Evolutionary conservation across 176 grass and related monocot genomes (phyloP).

Genomic region (Oryza meridionalis): DNA sequence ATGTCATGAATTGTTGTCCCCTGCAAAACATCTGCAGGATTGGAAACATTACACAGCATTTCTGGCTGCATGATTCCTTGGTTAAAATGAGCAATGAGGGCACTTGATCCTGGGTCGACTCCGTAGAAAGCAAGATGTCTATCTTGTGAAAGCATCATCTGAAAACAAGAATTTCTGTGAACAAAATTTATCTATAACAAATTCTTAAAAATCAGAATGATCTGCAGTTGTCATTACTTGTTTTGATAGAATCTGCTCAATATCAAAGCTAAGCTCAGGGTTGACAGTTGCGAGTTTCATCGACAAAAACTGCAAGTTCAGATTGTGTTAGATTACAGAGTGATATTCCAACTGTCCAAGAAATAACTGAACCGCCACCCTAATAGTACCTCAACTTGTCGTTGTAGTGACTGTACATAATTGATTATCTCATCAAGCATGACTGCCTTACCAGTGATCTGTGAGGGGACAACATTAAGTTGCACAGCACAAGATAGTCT

Average conservation of each 20-base stretch:
- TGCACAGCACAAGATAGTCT: not conserved
- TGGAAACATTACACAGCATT: slow-evolving; percentile 60
- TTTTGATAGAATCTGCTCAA: slow-evolving; percentile 84
- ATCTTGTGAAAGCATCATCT: slow-evolving; percentile 82
- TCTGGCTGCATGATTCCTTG: slow-evolving; percentile 66
- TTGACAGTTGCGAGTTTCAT: slow-evolving; percentile 97
- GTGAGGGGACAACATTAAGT: slow-evolving; percentile 30
- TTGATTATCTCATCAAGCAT: slow-evolving; percentile 99
- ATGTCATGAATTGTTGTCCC: slow-evolving; percentile 44
- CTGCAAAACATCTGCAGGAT: slow-evolving; percentile 39
- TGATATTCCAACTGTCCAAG: not conserved
- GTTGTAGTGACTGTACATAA: slow-evolving; percentile 97
- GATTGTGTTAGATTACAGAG: slow-evolving; percentile 30
- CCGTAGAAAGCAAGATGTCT: slow-evolving; percentile 58
- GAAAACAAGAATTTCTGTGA: slow-evolving; percentile 29
- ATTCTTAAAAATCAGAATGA: slow-evolving; percentile 13
- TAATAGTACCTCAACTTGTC: slow-evolving; percentile 82
- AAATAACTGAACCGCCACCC: slow-evolving; percentile 6
- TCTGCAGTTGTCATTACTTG: slow-evolving; percentile 59
- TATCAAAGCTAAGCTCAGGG: slow-evolving; percentile 75
- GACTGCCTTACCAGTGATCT: slow-evolving; percentile 97
- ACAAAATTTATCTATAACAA: slow-evolving; percentile 6
- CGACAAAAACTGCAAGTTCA: slow-evolving; percentile 81
- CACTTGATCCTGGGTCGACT: slow-evolving; percentile 51
- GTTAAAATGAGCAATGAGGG: slow-evolving; percentile 47